Base-by-base conservation (phyloP, 176 grass and related monocot genomes). In the Cenchrus americanus region DNA sequence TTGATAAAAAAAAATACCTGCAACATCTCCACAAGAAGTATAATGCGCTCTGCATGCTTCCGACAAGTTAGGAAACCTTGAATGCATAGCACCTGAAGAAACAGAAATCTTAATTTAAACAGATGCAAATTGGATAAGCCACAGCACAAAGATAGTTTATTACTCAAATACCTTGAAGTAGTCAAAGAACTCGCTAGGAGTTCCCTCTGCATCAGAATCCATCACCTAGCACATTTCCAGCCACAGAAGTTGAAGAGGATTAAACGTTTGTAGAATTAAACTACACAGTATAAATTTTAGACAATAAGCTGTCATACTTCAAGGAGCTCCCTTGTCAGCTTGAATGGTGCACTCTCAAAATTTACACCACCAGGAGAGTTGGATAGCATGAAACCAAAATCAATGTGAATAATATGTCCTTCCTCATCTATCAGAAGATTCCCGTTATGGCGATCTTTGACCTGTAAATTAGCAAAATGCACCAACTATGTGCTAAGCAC, bases 401-500 rank as follows among this genome's bases (percentile, higher is more conserved):
- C 96, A 90, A 99, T 99, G 88, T 99, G 96, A 90, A 99, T 99
- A 78, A 99, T 96, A 85, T 99, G 96, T 0, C 96, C 96, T 89
- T 99, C 96, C 84, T 99, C 96, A 54, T 99, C 96, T 74, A 99
- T 90, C 64, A 99, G 88, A 58, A 99, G 81, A 87, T 99, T 99
- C 65, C 93, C 96, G 82, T 99, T 99, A 79, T 96, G 96, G 52
- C 96, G 89, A 90, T 99, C 96, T 62, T 99, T 99, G 49, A 99
- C 78, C 93, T 96, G 66, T 55, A 78, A 74, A 76, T 72, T 81
- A 73, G 84, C 37, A 71, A 50, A 55, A 88, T n/a, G 34, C 7
- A 40, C 5, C 53, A 64, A 13, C 14, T 15, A 64, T 66, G 19
- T 18, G 0, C 10, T 90, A 76, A 69, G n/a, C 12, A 84, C 42